phyloP scores from a whole-genome alignment of 306 rosid species.

The Alnus rubra region DNA sequence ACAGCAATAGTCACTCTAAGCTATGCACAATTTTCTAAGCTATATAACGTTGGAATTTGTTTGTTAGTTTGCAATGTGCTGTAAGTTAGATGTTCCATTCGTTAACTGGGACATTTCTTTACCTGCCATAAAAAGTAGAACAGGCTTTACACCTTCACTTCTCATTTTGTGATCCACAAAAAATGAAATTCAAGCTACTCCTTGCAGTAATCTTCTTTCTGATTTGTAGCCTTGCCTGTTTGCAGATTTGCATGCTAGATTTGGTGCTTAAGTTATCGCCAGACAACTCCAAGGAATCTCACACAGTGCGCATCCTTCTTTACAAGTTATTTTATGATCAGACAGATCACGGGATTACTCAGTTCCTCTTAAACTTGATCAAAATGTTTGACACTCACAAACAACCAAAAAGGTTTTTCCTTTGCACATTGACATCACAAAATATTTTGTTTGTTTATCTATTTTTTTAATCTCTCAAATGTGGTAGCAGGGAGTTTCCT shows the following conservation, averaged over 20 bases:
- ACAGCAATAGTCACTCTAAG: neutral
- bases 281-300: conserved; percentile 80
- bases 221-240: conserved; percentile 23
- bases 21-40: neutral
- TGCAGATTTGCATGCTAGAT: conserved; percentile 87
- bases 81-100: neutral
- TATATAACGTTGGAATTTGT: neutral
- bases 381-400: conserved; percentile 78
- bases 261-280: conserved; percentile 74
- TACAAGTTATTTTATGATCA: conserved; percentile 95
- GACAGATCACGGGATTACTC: conserved; percentile 96
- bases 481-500: neutral
- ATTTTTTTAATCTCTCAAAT: neutral
- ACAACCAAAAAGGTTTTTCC: conserved; percentile 78
- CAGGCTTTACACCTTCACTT: too few relatives aligned
- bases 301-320: conserved; percentile 86
- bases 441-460: neutral
- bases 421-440: conserved; percentile 20
- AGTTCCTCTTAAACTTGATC: conserved; percentile 68
- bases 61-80: neutral
- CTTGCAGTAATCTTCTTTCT: neutral
- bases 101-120: conserved; percentile 4
- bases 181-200: neutral
- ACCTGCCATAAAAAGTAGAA: neutral
- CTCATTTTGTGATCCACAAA: neutral